phyloP scores from a whole-genome alignment of 2,329 filamentous ascomycete genomes.

The Emergomyces pasteurianus region DNA sequence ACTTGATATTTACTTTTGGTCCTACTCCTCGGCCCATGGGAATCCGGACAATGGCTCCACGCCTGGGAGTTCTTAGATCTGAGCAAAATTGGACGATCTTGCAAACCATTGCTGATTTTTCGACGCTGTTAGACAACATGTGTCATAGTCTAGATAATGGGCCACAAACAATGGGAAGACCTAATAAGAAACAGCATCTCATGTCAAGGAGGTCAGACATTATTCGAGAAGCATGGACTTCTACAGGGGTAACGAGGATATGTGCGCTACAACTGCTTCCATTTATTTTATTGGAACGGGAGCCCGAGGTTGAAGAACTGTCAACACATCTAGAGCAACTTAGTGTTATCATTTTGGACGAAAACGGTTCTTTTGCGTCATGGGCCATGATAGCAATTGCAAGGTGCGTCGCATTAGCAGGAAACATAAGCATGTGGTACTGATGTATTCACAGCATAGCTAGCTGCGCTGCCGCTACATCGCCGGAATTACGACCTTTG shows the following conservation, averaged over 20 bases:
- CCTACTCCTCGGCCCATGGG: constrained; percentile 22
- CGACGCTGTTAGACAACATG: constrained; percentile 27
- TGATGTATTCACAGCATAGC: constrained; percentile 20
- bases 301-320: constrained; percentile 41
- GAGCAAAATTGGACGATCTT: constrained; percentile 30
- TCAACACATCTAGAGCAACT: constrained; percentile 47
- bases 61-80: constrained; percentile 23
- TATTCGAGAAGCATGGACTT: constrained; percentile 23
- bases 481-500: constrained; percentile 30
- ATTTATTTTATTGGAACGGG: constrained; percentile 37
- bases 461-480: constrained; percentile 22
- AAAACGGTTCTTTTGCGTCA: constrained; percentile 52
- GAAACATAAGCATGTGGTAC: constrained; percentile 4
- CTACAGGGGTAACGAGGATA: constrained; percentile 30
- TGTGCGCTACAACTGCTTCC: constrained; percentile 45
- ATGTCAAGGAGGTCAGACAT: constrained; percentile 26
- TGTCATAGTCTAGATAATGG: constrained; percentile 4
- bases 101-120: constrained; percentile 28
- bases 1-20: constrained; percentile 47
- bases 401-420: constrained; percentile 43
- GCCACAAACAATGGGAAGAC: constrained; percentile 6
- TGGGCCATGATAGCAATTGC: constrained; percentile 81
- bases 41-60: constrained; percentile 24
- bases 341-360: constrained; percentile 51
- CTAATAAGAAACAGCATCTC: constrained; percentile 26